Conservation (phyloP, 1,139 yeast species). For the Yamadazyma spencermartinsiae region DNA sequence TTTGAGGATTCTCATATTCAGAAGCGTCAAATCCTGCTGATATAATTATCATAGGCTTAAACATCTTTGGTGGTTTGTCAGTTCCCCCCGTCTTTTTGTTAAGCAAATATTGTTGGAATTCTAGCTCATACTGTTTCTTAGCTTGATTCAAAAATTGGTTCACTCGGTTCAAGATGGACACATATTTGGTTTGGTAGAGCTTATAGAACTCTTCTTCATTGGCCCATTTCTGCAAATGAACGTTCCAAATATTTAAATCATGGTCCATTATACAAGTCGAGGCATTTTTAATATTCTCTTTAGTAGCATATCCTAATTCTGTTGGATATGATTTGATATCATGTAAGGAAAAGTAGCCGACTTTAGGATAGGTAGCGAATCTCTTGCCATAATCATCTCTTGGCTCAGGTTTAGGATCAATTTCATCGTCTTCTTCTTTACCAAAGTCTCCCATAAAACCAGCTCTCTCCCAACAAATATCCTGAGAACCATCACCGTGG, state of each 20-base stretch:
- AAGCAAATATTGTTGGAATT: constrained; percentile 31
- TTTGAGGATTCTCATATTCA: constrained; percentile 75
- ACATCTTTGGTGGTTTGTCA: constrained; percentile 46
- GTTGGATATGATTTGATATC: constrained; percentile 89
- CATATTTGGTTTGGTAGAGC: constrained; percentile 63
- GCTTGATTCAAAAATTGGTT: constrained; percentile 61
- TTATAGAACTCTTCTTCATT: constrained; percentile 65
- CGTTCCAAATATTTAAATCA: constrained; percentile 81
- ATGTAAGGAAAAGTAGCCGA: constrained; percentile 83
- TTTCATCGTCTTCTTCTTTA: constrained; percentile 43
- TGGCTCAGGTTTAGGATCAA: constrained; percentile 29
- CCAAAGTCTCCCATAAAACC: constrained; percentile 58
- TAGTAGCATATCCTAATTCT: constrained; percentile 74
- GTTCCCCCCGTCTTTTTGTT: constrained; percentile 13
- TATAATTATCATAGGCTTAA: constrained; percentile 68
- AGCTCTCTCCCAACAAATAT: constrained; percentile 80
- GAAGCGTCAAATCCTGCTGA: constrained; percentile 92
- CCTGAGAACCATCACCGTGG: constrained; percentile 93
- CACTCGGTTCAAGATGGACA: constrained; percentile 64
- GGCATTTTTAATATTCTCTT: constrained; percentile 71
- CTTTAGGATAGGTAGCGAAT: constrained; percentile 57
- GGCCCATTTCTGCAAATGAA: constrained; percentile 70
- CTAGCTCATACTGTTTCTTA: constrained; percentile 44
- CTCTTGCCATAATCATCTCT: constrained; percentile 56
- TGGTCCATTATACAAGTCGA: constrained; percentile 82